Evolutionary conservation across 805 yeast species (phyloP).

Genomic region (Metschnikowia amazonensis): DNA sequence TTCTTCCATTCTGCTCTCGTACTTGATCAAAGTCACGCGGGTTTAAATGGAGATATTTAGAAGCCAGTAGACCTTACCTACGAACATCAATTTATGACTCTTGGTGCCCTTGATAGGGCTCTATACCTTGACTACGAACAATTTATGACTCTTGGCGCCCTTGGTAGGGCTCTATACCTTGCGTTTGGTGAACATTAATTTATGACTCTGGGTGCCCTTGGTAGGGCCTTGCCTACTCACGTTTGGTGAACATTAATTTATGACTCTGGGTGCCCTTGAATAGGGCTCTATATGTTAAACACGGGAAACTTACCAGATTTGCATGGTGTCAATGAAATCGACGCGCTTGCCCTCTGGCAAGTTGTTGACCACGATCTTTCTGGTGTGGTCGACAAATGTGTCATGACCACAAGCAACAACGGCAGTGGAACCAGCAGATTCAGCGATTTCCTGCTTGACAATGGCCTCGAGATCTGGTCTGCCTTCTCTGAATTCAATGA

Average conservation of each 20-base stretch:
- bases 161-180: no score
- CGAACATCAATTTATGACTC: no score
- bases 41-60: neutral
- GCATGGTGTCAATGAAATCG: conserved; percentile 72
- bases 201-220: no score
- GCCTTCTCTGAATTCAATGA: conserved; percentile 42
- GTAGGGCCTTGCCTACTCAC: no score
- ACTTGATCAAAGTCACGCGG: conserved; percentile 31
- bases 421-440: conserved; percentile 39
- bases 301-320: conserved; percentile 49
- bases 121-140: no score
- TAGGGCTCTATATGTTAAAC: neutral
- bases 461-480: conserved; percentile 38
- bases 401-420: conserved; percentile 65
- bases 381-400: conserved; percentile 51
- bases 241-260: neutral
- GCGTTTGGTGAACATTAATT: neutral
- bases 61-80: neutral
- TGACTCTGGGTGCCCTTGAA: neutral
- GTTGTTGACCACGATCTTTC: conserved; percentile 44
- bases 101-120: no score
- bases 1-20: conserved; percentile 62
- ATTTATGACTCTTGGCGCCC: no score
- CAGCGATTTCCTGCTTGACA: conserved; percentile 34
- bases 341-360: conserved; percentile 46